Evolutionary conservation across 129 eudicot species (phyloP), one percentile per base, ranked within the genome.

Genomic region (Kitagawia praeruptora): DNA sequence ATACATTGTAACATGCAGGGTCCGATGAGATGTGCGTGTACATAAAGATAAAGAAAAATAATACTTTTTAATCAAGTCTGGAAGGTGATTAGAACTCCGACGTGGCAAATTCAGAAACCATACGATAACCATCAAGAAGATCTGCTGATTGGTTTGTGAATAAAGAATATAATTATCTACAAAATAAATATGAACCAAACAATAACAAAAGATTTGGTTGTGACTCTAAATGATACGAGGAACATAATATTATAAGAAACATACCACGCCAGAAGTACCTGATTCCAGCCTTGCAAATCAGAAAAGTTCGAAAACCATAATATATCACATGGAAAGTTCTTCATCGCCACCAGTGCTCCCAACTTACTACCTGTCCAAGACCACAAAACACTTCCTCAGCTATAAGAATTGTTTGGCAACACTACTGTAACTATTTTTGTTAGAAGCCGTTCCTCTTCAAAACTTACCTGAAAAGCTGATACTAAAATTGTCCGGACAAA

Each of bases 211-310:
- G 66, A 58, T 58, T 53, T 77, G 64, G 15, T 54, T 77, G 34
- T 40, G 80, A 31, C 41, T 66, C 53, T 51, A 72, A 79, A 51
- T 15, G 77, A 38, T 19, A 47, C 40, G 37, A 64, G 71, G 46
- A 48, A 27, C 31, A 4, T 6, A n/a, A 34, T n/a, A 56, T 18
- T 42, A 47, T 19, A 44, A 48, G 76, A 47, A 70, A 19, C 45
- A 70, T 39, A 53, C 34, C 75, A 79, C 38, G 48, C 56, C 31
- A 51, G 38, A 45, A 15, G 42, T 80, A 73, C 31, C 72, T 51
- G 28, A 63, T 72, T 28, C 56, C 82, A 72, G 72, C 78, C 78
- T 80, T 41, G 51, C 46, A 80, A 39, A 49, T 71, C 25, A 80
- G 41, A 13, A 12, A 66, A 64, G 28, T 12, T 11, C 61, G 16